These are phyloP conservation scores for Calophaca sinica DNA, from an alignment of 306 rosid genomes.

Conservation along the genomic window DNA sequence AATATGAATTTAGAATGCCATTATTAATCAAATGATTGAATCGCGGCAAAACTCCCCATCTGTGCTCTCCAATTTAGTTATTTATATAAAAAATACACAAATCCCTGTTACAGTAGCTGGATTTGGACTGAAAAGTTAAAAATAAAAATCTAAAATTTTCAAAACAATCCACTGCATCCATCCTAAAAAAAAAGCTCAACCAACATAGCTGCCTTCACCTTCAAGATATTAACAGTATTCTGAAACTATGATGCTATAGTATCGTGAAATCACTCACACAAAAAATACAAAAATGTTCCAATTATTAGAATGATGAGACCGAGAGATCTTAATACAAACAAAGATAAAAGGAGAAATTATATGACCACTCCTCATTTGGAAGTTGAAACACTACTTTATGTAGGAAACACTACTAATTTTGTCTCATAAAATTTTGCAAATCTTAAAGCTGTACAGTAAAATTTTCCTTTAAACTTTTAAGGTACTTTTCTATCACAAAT, in stretches of 20 bases:
- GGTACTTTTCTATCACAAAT: too few species aligned
- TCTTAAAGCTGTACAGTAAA: too few species aligned
- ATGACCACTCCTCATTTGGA: not conserved
- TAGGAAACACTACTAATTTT: not conserved
- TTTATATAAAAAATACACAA: not conserved
- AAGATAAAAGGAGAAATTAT: not conserved
- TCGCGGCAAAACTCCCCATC: not conserved
- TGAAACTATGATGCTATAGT: constrained; percentile 4
- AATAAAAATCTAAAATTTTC: not conserved
- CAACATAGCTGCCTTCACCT: constrained; percentile 3
- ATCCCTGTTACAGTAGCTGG: constrained; percentile 1
- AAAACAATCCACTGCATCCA: constrained; percentile 5
- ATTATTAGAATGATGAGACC: constrained; percentile 3
- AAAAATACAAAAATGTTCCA: not conserved
- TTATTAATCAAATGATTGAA: constrained; percentile 14
- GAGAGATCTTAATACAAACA: not conserved
- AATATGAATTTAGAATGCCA: constrained; percentile 15
- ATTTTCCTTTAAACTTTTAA: too few species aligned
- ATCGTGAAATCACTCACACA: constrained; percentile 4
- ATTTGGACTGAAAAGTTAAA: not conserved
- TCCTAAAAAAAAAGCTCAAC: not conserved
- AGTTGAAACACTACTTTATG: constrained; percentile 1
- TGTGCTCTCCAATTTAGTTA: constrained; percentile 14
- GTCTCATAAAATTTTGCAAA: too few species aligned
- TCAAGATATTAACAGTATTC: constrained; percentile 12